phyloP scores from a whole-genome alignment of 2,329 filamentous ascomycete species.

The Metarhizium brunneum region DNA sequence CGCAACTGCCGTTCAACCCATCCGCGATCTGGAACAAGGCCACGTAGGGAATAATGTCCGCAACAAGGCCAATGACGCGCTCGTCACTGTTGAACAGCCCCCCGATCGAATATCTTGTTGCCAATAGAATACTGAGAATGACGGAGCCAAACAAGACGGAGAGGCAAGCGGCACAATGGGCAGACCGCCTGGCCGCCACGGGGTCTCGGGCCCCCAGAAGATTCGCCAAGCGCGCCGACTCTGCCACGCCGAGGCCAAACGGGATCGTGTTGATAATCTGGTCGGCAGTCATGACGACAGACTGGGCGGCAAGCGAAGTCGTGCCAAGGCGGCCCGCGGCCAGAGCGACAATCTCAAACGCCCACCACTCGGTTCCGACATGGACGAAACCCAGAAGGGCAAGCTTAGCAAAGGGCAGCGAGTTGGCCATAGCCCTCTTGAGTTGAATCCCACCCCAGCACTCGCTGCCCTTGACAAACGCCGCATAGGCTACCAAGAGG shows the following conservation, averaged over 20 bases:
- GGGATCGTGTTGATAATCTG: slow-evolving; percentile 80
- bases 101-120: slow-evolving; percentile 62
- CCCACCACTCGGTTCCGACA: slow-evolving; percentile 91
- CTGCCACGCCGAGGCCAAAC: slow-evolving; percentile 77
- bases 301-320: slow-evolving; percentile 70
- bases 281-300: slow-evolving; percentile 83
- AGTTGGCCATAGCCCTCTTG: slow-evolving; percentile 51
- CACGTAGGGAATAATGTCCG: slow-evolving; percentile 73
- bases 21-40: slow-evolving; percentile 87
- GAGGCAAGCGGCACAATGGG: slow-evolving; percentile 66
- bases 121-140: slow-evolving; percentile 61
- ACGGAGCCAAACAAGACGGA: slow-evolving; percentile 59
- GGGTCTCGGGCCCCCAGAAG: slow-evolving; percentile 62
- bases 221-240: slow-evolving; percentile 70
- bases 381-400: slow-evolving; percentile 71
- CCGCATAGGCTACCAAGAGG: slow-evolving; percentile 63
- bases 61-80: slow-evolving; percentile 61
- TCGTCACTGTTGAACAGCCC: slow-evolving; percentile 74
- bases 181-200: slow-evolving; percentile 58
- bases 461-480: slow-evolving; percentile 59
- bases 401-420: slow-evolving; percentile 62
- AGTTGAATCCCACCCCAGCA: slow-evolving; percentile 70
- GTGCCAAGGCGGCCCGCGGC: slow-evolving; percentile 74
- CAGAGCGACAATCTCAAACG: slow-evolving; percentile 82
- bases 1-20: slow-evolving; percentile 76